Conservation (phyloP, 768 basidiomycete species). For the Leucogyrophana mollusca region DNA sequence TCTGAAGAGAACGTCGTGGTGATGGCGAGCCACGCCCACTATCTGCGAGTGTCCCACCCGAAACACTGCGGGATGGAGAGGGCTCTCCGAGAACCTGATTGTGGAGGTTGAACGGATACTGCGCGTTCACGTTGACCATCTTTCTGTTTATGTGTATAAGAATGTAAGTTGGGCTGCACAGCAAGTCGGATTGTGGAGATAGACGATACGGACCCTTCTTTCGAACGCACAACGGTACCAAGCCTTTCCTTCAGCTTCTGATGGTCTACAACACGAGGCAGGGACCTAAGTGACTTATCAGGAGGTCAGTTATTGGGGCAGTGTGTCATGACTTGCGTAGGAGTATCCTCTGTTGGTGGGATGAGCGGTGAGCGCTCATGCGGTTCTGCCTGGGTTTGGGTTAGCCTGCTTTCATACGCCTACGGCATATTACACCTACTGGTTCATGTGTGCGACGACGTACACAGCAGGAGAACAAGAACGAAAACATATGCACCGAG, state of each 20-base stretch:
- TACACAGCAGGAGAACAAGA: slow-evolving; percentile 28
- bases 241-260: slow-evolving; percentile 51
- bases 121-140: slow-evolving; percentile 69
- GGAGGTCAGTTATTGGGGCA: neutral
- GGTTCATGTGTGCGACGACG: slow-evolving; percentile 17
- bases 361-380: slow-evolving; percentile 28
- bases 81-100: slow-evolving; percentile 32
- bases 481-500: slow-evolving; percentile 21
- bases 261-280: slow-evolving; percentile 42
- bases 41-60: slow-evolving; percentile 24
- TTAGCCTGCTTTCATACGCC: neutral
- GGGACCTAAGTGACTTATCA: slow-evolving; percentile 15
- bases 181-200: neutral
- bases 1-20: slow-evolving; percentile 17
- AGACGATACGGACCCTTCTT: slow-evolving; percentile 50
- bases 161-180: slow-evolving; percentile 2
- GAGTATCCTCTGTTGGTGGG: slow-evolving; percentile 22
- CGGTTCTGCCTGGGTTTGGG: slow-evolving; percentile 6
- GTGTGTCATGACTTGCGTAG: slow-evolving; percentile 16
- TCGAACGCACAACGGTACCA: slow-evolving; percentile 54
- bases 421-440: slow-evolving; percentile 12
- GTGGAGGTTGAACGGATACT: slow-evolving; percentile 60
- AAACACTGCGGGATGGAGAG: slow-evolving; percentile 31
- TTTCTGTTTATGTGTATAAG: slow-evolving; percentile 38
- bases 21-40: slow-evolving; percentile 21